phyloP scores from a whole-genome alignment of 2,329 filamentous ascomycete species.

The Chalaropsis ovoidea region DNA sequence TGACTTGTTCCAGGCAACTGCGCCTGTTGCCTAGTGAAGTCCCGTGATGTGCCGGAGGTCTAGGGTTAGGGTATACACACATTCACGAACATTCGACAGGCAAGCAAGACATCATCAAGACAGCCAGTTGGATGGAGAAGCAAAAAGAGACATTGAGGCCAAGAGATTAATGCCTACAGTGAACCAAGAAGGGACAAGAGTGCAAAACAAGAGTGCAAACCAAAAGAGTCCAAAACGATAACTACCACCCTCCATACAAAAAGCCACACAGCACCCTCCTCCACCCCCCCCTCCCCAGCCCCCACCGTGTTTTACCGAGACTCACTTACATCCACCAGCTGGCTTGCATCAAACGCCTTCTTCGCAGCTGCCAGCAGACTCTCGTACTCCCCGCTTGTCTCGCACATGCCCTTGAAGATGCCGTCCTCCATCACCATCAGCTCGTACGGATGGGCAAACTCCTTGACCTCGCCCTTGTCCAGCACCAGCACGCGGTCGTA shows the following conservation, averaged over 20 bases:
- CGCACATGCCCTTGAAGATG: constrained; percentile 53
- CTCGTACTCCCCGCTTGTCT: constrained; percentile 51
- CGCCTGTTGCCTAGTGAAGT: background rate
- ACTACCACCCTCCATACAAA: background rate
- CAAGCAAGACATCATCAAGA: background rate
- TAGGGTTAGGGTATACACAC: no score
- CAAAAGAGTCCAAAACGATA: background rate
- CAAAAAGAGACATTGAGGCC: background rate
- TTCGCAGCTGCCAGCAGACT: constrained; percentile 44
- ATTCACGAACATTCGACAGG: background rate
- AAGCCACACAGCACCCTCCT: background rate
- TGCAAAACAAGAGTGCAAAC: background rate
- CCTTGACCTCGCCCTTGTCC: constrained; percentile 76
- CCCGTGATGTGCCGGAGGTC: background rate
- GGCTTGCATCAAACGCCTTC: constrained; percentile 41
- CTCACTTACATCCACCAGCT: constrained; percentile 32
- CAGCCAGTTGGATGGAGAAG: background rate
- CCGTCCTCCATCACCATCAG: constrained; percentile 63
- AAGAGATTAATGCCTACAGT: constrained; percentile 4
- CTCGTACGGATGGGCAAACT: constrained; percentile 83
- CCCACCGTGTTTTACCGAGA: constrained; percentile 23
- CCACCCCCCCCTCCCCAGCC: background rate
- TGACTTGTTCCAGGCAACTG: background rate
- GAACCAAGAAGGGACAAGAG: background rate
- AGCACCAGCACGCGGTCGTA: constrained; percentile 96